Evolutionary conservation across 129 eudicot species (phyloP).

Genomic region (Scalesia atractyloides): DNA sequence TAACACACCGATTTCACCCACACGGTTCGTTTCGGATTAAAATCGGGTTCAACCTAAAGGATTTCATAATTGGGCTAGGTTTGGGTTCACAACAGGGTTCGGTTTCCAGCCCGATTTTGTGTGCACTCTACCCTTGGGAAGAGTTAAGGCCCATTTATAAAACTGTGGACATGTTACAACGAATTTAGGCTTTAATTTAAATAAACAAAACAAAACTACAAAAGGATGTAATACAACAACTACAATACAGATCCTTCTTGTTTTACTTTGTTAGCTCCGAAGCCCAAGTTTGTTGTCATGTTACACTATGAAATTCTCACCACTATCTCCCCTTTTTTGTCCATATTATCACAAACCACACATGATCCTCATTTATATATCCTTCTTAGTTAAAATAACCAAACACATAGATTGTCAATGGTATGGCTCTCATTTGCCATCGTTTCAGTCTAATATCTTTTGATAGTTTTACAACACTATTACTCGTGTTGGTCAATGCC

Average conservation of each 20-base stretch:
- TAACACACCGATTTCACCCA: too few relatives aligned
- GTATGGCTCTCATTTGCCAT: conserved; percentile 28
- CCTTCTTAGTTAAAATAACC: conserved; percentile 9
- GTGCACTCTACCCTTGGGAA: neutral
- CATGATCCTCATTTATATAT: neutral
- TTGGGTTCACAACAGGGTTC: too few relatives aligned
- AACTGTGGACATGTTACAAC: neutral
- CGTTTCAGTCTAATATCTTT: conserved; percentile 10
- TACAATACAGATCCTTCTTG: conserved; percentile 12
- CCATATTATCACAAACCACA: conserved; percentile 21
- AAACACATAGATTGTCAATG: neutral
- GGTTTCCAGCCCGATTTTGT: too few relatives aligned
- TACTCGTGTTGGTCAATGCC: conserved; percentile 20
- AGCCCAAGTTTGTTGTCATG: conserved; percentile 26
- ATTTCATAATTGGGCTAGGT: too few relatives aligned
- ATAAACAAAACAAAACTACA: neutral
- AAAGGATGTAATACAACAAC: conserved; percentile 3
- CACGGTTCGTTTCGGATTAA: too few relatives aligned
- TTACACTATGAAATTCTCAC: conserved; percentile 32
- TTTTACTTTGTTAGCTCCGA: conserved; percentile 34
- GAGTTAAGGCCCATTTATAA: neutral
- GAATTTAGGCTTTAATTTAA: neutral
- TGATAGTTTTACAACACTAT: neutral
- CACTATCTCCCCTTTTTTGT: conserved; percentile 26
- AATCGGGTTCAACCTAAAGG: too few relatives aligned